Base-by-base conservation (phyloP, 495 filamentous ascomycete species). In the Physcia stellaris region DNA sequence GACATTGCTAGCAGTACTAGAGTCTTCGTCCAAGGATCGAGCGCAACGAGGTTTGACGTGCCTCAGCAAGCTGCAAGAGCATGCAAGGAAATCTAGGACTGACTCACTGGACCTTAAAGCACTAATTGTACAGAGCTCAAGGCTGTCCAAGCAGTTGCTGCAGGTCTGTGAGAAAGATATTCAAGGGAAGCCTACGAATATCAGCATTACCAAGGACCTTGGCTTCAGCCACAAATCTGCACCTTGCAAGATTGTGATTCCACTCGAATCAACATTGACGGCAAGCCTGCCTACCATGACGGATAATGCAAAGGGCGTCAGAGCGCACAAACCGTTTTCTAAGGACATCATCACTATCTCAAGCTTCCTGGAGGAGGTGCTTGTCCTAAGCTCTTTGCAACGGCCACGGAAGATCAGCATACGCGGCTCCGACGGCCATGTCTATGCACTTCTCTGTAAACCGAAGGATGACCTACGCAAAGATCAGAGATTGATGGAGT, bases 401-500 rank as follows among this genome's bases (percentile, higher is more conserved):
- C 83, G 87, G 47, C 90, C 92, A 11, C 77, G 88, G 35, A 94
- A 85, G 51, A 78, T 99, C 45, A 85, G 76, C 21, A 83, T 90
- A 21, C 71, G 79, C 29, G 90, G 87, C 4, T 86, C 83, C 0
- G 86, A 99, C 58, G 90, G 90, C 10, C 77, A 78, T 35, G 66
- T 71, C 4, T 99, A 99, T 51, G 79, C 80, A 20, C 73, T 95
- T 12, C 69, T 99, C 32, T 90, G 92, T 64, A 99, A 99, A 50
- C 90, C 90, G 4, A 96, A 96, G 56, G 90, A 96, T 52, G 92
- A 99, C 56, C 69, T 99, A 4, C 80, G 90, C 5, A 96, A 94
- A 48, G 90, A 99, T 45, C 86, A 94, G 49, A 82, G 90, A 32
- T 74, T 98, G 16, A 96, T 99, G 92, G 92, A 96, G 53, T 99